Percentiles rank a stretch among this genome's conserved stretches.
Evolutionary conservation across 2,329 filamentous ascomycete genomes (phyloP).

Genomic region (Alternaria sp.): DNA sequence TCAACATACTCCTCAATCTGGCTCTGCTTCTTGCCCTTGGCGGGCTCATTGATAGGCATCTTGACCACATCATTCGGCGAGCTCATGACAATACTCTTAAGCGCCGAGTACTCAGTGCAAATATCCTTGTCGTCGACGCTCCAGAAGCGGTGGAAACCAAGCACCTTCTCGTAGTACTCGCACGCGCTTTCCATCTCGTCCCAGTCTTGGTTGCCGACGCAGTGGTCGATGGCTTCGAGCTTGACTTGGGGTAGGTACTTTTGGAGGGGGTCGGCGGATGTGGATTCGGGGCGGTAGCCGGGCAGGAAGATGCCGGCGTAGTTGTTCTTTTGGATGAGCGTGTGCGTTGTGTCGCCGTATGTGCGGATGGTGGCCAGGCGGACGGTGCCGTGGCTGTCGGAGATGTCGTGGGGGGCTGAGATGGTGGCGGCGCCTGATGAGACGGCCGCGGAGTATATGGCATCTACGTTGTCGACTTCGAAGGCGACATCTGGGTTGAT

Average conservation of each 20-base stretch:
- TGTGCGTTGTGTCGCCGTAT: slow-evolving; percentile 95
- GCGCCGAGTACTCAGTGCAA: slow-evolving; percentile 87
- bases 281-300: slow-evolving; percentile 69
- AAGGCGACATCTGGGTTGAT: slow-evolving; percentile 77
- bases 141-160: slow-evolving; percentile 97
- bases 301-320: slow-evolving; percentile 84
- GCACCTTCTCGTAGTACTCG: slow-evolving; percentile 81
- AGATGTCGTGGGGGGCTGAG: slow-evolving; percentile 60
- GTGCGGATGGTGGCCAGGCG: slow-evolving; percentile 82
- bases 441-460: slow-evolving; percentile 78
- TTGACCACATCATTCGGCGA: slow-evolving; percentile 85
- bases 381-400: slow-evolving; percentile 70
- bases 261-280: slow-evolving; percentile 53
- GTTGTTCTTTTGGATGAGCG: slow-evolving; percentile 73
- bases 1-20: slow-evolving; percentile 90
- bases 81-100: slow-evolving; percentile 90
- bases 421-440: slow-evolving; percentile 68
- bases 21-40: slow-evolving; percentile 83
- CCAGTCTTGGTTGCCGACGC: slow-evolving; percentile 97
- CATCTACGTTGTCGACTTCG: slow-evolving; percentile 87
- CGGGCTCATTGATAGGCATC: slow-evolving; percentile 98
- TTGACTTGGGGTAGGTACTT: slow-evolving; percentile 66
- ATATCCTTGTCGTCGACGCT: slow-evolving; percentile 92
- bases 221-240: slow-evolving; percentile 85
- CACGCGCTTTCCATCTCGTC: slow-evolving; percentile 76